Base-by-base conservation (phyloP, 805 yeast genomes). In the Hanseniaspora lachancei region DNA sequence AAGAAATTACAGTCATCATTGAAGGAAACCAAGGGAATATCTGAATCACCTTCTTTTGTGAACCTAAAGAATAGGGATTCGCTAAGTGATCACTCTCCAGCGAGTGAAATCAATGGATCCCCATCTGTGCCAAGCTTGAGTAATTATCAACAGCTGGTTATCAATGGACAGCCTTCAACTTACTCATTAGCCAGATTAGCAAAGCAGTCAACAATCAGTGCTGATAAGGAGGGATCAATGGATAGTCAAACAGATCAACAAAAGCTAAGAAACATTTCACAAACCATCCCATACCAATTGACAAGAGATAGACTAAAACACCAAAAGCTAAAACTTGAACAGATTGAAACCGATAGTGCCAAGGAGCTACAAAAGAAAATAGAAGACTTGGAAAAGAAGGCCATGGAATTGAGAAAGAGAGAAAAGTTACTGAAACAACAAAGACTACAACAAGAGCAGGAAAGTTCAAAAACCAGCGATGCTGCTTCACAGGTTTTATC, bases 241-340 rank as follows among this genome's bases (percentile, higher is more conserved):
- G 38, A 46, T 9, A 10, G n/a, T 18, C 36, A 46, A n/a, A 27
- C 48, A 12, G 48, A 46, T n/a, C 48, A 86, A 60, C 75, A 75
- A 60, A 86, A 84, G 68, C 71, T 86, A 60, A 75, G 95, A 64
- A 85, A 82, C 64, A 80, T 86, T 56, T 82, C 89, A 44, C 91
- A 84, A 64, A 86, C 93, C 1, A 86, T 86, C 24, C 95, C 95
- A n/a, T 86, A 86, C 62, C 83, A 84, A 36, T 71, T 86, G 59
- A 77, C 86, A 65, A 91, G 85, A 66, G 91, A 86, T 67, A 77
- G 84, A 57, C 77, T 85, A 57, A 69, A 80, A 60, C 82, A 84
- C 53, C 81, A 86, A 67, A 89, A 86, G 64, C 86, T 81, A 57
- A 85, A 82, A 69, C 70, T 86, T 51, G 89, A 85, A 65, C 88